Evolutionary conservation across 2,329 filamentous ascomycete species (phyloP), one percentile per base, ranked within the genome.

Genomic region (Pleomassaria siparia): DNA sequence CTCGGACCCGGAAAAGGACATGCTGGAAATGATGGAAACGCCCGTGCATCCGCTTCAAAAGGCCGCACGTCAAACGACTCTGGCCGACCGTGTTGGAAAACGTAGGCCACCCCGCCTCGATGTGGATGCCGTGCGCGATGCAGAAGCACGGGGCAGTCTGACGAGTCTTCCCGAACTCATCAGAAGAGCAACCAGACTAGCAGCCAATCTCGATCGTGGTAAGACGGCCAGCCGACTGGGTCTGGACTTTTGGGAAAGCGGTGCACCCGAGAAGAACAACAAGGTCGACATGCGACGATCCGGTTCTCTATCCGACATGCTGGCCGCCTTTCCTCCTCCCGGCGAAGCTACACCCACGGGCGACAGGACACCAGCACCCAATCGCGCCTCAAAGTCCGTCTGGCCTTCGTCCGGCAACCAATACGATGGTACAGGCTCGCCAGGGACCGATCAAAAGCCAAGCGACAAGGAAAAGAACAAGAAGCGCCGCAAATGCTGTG

Each of bases 81-180:
- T 76, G n/a, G 70, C 70, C 5, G 71, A 73, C 22, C 71, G 74
- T 40, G 67, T 70, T 16, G 75, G 72, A 21, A 67, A 67, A 42
- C 68, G 66, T 47, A 63, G 75, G 48, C 91, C 92, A 25, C 88
- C 89, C 3, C 83, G 82, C 28, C 75, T 96, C 3, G 85, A 96
- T 63, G 86, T 96, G 20, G 86, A 91, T 63, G 88, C 88, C 3
- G 88, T 95, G 3, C 82, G 84, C 55, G 84, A 87, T 43, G 88
- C 89, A 13, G 90, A 96, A 69, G 83, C 87, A 1, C 83, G 94
- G 62, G 91, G 90, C 3, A 96, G 91, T 66, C 77, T 96, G 54
- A 97, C 94, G 1, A 96, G 91, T 71, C 75, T 99, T 49, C 88
- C 91, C 0, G 94, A 97, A 67, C 75, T 99, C 50, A 97, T 99